phyloP scores from a whole-genome alignment of 2,329 filamentous ascomycete species.

The Colletotrichum endophyticum region DNA sequence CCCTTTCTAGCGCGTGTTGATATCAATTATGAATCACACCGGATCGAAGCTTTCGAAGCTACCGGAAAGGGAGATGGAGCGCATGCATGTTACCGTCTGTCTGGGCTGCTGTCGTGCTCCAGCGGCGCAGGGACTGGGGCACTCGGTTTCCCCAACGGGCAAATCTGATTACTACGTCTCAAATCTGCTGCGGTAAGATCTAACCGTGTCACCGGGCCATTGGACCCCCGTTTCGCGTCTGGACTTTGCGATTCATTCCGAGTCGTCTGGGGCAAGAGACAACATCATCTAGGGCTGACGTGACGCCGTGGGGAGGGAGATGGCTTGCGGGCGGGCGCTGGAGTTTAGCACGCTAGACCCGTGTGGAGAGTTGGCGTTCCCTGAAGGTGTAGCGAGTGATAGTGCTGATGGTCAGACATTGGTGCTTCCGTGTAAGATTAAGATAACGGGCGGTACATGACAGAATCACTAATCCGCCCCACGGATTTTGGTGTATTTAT shows the following conservation, averaged over 20 bases:
- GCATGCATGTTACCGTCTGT: neutral
- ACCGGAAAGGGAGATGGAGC: neutral
- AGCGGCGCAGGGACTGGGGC: neutral
- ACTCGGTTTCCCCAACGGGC: neutral
- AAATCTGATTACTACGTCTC: neutral
- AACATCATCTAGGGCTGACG: neutral
- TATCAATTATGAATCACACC: constrained; percentile 11
- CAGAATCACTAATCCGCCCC: neutral
- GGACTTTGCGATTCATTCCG: neutral
- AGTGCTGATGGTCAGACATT: neutral
- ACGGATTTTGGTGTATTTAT: constrained; percentile 8
- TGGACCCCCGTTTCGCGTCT: neutral
- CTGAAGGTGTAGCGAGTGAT: neutral
- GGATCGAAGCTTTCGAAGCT: neutral
- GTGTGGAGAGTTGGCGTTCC: neutral
- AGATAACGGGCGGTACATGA: neutral
- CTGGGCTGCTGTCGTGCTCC: neutral
- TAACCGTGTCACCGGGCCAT: neutral
- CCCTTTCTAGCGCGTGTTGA: neutral
- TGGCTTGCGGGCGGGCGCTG: constrained; percentile 3
- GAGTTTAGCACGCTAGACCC: neutral
- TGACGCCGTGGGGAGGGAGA: neutral
- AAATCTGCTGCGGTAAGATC: neutral
- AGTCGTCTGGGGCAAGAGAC: neutral
- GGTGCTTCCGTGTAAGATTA: neutral